Evolutionary conservation across 2,329 filamentous ascomycete species (phyloP).

Genomic region (Pseudofabraea citricarpa): DNA sequence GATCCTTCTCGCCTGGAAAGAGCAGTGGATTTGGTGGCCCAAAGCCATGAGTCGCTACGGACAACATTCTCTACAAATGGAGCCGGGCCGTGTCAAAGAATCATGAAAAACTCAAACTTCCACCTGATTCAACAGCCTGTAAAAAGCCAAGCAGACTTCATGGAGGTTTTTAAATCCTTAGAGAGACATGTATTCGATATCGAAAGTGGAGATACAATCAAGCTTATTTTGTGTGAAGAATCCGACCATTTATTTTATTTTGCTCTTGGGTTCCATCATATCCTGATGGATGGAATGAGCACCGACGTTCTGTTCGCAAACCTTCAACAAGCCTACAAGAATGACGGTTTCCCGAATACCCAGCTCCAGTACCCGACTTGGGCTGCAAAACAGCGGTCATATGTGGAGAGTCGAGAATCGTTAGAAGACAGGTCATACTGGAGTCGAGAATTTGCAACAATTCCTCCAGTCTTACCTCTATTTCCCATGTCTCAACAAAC

Average conservation of each 20-base stretch:
- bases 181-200: constrained; percentile 32
- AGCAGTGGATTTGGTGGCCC: constrained; percentile 29
- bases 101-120: not conserved
- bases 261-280: constrained; percentile 41
- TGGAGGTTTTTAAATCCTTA: not conserved
- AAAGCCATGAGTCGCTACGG: constrained; percentile 29
- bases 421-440: not conserved
- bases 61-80: constrained; percentile 23
- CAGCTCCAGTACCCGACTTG: not conserved
- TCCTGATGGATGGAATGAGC: constrained; percentile 42
- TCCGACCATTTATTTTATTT: constrained; percentile 31
- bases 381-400: not conserved
- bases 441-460: not conserved
- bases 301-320: not conserved
- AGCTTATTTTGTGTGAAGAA: constrained; percentile 29
- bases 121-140: not conserved
- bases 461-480: not conserved
- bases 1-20: constrained; percentile 23
- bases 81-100: not conserved
- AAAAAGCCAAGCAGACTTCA: not conserved
- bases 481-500: not conserved
- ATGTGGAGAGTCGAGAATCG: not conserved
- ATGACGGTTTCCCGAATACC: not conserved
- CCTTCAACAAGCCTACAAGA: not conserved
- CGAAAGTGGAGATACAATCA: constrained; percentile 28